Evolutionary conservation across 78 protist species (phyloP), one percentile per base, ranked within the genome.

Genomic region (Polysphondylium violaceum): DNA sequence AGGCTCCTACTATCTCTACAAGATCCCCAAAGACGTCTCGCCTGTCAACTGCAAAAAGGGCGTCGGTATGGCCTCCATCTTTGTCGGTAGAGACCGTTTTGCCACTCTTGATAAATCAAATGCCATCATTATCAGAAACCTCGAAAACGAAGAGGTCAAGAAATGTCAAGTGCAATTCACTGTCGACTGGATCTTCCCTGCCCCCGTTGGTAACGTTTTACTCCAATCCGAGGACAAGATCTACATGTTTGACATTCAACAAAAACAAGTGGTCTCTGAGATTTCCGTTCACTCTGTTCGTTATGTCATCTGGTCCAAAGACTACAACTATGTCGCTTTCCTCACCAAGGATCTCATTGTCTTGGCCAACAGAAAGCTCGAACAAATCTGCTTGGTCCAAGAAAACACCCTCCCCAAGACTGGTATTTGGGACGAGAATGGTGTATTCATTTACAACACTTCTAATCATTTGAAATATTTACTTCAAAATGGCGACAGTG

Each of bases 391-490:
- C 76, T 72, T 93, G 73, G 74, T 98, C 9, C 94, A 93, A 71
- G 99, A 98, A 96, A 87, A 89, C 51, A 71, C 92, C 7, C 89
- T 95, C 6, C 93, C 98, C 87, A 98, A 98, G 95, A 38, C 86
- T 53, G 99, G 98, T 50, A 98, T 77, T 23, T 98, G 99, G 98
- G 98, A 97, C 53, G 98, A 96, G 21, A 31, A 64, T 35, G 96
- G 95, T 58, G 95, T 94, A 3, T 96, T 98, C 40, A 60, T 98
- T 50, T 99, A 98, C 96, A 86, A 97, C 27, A 99, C 99, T 17
- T 78, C 90, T 50, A 98, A 92, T 76, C 99, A 99, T 93, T 69
- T 99, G 81, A 99, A 99, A 88, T 98, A 96, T 78, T 68, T 86
- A 47, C 87, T 98, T 25, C 95, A 74, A 51, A 94, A 73, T 68